phyloP scores from a whole-genome alignment of 2,329 filamentous ascomycete genomes.

The Pseudogymnoascus sp. region DNA sequence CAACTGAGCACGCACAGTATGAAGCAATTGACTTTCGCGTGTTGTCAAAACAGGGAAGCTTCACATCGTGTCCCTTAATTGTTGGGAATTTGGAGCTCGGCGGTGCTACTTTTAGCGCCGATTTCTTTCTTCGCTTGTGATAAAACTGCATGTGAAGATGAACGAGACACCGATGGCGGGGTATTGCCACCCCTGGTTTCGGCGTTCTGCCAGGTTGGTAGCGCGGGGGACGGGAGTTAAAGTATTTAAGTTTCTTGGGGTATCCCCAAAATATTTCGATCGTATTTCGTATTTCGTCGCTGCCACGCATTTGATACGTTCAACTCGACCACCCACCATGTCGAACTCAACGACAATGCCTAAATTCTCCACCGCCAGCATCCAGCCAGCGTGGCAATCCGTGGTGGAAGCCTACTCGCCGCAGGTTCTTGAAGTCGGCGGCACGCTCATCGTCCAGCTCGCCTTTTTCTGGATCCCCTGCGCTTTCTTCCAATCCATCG shows the following conservation, averaged over 20 bases:
- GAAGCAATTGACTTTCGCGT: neutral
- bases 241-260: constrained; percentile 4
- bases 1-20: neutral
- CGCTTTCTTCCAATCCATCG: constrained; percentile 36
- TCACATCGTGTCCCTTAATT: neutral
- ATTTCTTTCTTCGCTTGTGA: neutral
- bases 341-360: constrained; percentile 9
- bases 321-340: neutral
- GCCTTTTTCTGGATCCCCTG: constrained; percentile 42
- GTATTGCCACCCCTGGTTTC: neutral
- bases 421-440: constrained; percentile 35
- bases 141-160: neutral
- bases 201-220: neutral
- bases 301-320: neutral
- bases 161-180: neutral
- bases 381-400: constrained; percentile 7
- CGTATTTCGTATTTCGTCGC: neutral
- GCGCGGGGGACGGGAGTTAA: neutral
- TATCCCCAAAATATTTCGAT: neutral
- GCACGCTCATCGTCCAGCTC: constrained; percentile 34
- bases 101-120: neutral
- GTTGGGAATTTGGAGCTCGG: neutral
- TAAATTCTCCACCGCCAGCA: neutral
- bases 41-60: neutral
- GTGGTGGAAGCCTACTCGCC: constrained; percentile 22